A percentile compares a stretch with the other conserved stretches of the same genome.
These are phyloP conservation scores for Exsudoporus frostii DNA, from an alignment of 768 basidiomycete genomes.

Conservation along the genomic window DNA sequence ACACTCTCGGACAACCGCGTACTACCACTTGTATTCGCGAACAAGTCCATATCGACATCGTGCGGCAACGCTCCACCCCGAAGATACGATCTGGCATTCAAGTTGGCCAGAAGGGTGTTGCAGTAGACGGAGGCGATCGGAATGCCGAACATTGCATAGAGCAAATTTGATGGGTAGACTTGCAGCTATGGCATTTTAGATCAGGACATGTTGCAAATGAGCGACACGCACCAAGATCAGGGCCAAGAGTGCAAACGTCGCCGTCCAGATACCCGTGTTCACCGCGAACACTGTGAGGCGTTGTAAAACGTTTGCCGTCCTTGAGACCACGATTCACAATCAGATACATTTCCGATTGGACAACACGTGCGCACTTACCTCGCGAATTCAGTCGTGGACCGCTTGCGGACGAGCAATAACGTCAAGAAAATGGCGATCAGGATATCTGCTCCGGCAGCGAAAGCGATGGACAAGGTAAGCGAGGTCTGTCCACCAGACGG, in stretches of 20 bases:
- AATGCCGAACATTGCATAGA: background rate
- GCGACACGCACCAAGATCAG: conserved; percentile 42
- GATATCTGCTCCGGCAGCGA: background rate
- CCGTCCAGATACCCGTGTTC: conserved; percentile 42
- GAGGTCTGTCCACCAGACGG: background rate
- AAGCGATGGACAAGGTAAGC: background rate
- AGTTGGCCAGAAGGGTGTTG: conserved; percentile 12
- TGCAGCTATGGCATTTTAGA: background rate
- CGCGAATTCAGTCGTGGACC: background rate
- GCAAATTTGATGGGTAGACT: background rate
- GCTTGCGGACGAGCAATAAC: background rate
- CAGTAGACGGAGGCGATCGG: conserved; percentile 10
- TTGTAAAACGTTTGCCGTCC: conserved; percentile 7
- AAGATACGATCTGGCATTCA: conserved; percentile 9
- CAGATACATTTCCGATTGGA: background rate
- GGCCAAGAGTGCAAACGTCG: conserved; percentile 44
- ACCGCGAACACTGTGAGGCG: conserved; percentile 7
- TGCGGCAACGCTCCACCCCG: background rate
- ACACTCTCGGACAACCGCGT: too few species aligned
- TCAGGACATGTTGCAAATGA: too few species aligned
- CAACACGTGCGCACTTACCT: background rate
- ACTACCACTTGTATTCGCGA: too few species aligned
- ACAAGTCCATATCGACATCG: background rate
- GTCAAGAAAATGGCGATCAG: conserved; percentile 4
- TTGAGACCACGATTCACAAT: background rate